Evolutionary conservation across 2,329 filamentous ascomycete genomes (phyloP).

Genomic region (Drechslera avenae): DNA sequence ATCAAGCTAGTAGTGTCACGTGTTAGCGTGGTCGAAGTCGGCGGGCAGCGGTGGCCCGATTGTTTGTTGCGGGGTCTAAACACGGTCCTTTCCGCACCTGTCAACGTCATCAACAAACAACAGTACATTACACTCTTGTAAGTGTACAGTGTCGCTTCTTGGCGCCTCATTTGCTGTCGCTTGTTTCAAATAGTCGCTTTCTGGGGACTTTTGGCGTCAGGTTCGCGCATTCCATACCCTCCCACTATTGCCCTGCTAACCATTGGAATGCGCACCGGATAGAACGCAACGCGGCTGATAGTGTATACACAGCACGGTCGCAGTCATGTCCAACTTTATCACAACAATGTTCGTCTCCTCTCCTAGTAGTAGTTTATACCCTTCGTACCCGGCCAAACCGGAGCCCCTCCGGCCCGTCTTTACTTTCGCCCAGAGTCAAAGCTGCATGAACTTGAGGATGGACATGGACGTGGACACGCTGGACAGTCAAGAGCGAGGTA

Average conservation of each 20-base stretch:
- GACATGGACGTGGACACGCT: not conserved
- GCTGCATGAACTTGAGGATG: not conserved
- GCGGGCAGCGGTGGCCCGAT: constrained; percentile 13
- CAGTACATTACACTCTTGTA: not conserved
- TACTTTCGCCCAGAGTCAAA: not conserved
- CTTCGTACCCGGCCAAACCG: not conserved
- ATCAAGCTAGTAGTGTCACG: constrained; percentile 9
- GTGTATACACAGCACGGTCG: constrained; percentile 19
- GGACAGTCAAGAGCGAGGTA: not conserved
- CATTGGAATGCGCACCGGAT: constrained; percentile 35
- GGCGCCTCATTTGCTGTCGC: constrained; percentile 7
- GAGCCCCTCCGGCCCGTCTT: not conserved
- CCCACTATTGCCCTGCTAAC: constrained; percentile 40
- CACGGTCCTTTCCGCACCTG: constrained; percentile 12
- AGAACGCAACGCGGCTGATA: constrained; percentile 11
- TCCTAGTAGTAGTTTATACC: not conserved
- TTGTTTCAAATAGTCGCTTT: not conserved
- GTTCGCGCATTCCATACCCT: constrained; percentile 22
- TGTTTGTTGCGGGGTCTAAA: constrained; percentile 36
- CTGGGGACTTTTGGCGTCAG: too few species aligned
- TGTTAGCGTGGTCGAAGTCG: constrained; percentile 19
- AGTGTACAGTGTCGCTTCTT: too few species aligned
- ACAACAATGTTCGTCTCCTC: constrained; percentile 73
- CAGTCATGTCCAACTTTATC: constrained; percentile 67
- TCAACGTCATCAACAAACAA: constrained; percentile 13